Conservation (phyloP, 805 yeast species). For the Scheffersomyces lignosus region DNA sequence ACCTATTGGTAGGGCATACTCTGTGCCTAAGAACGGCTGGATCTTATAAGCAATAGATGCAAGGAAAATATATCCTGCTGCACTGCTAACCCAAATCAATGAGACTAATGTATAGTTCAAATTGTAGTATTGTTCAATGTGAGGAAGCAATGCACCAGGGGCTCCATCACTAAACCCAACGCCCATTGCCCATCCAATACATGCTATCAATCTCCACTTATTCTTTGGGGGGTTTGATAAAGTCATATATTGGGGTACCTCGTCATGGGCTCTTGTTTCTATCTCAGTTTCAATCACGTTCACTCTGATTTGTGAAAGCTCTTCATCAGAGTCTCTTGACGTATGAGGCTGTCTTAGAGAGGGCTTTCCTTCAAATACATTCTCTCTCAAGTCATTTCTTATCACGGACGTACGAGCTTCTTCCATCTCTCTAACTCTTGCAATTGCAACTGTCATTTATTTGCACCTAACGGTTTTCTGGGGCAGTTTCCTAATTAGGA, state of each 20-base stretch:
- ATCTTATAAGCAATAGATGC: conserved; percentile 51
- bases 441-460: no score
- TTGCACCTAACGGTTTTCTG: no score
- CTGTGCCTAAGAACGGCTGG: conserved; percentile 41
- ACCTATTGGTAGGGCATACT: conserved; percentile 41
- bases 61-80: conserved; percentile 52
- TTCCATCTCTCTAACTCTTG: no score
- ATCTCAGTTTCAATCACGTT: no score
- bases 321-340: no score
- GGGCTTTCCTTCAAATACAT: no score
- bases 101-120: conserved; percentile 56
- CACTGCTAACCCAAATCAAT: conserved; percentile 56
- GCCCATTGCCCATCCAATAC: conserved; percentile 40
- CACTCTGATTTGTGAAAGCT: no score
- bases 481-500: no score
- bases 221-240: conserved; percentile 44
- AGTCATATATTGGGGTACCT: conserved; percentile 38
- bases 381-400: no score
- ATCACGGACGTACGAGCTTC: no score
- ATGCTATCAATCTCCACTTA: conserved; percentile 40
- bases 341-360: no score
- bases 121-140: conserved; percentile 48
- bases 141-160: conserved; percentile 59
- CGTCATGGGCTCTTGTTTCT: no score
- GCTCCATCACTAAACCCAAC: conserved; percentile 56